Base-by-base conservation (phyloP, 2,329 filamentous ascomycete genomes). In the Cytospora chrysosperma region DNA sequence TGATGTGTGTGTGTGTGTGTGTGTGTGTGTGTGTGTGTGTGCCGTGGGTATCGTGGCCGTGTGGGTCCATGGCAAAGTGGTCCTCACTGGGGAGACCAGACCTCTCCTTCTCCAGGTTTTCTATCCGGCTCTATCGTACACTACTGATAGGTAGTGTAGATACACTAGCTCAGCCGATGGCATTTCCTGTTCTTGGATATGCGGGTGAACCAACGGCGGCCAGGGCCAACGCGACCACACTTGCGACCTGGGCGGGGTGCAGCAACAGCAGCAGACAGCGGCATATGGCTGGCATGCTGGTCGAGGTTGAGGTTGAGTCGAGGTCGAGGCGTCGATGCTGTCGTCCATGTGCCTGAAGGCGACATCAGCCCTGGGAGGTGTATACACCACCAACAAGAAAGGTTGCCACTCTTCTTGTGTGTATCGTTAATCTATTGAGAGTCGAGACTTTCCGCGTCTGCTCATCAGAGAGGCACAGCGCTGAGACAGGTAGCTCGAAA, bases 101-200 rank as follows among this genome's bases (percentile, higher is more conserved):
- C n/a, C 19, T 47, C n/a, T 47, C 43, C 59, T 61, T 61, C 59
- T 61, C 59, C 59, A 55, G 59, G 55, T 61, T 53, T 55, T n/a
- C 51, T 51, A 61, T 55, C 59, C 43, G n/a, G 43, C 43, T 47
- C 43, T n/a, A n/a, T n/a, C n/a, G n/a, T n/a, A n/a, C n/a, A n/a
- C n/a, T n/a, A n/a, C n/a, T n/a, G n/a, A n/a, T n/a, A n/a, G n/a
- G n/a, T n/a, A n/a, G n/a, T n/a, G n/a, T n/a, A n/a, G n/a, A n/a
- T n/a, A n/a, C n/a, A n/a, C n/a, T n/a, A n/a, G n/a, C n/a, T 12
- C n/a, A 21, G 40, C 30, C 34, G n/a, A n/a, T 55, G 59, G 55
- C 21, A 49, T n/a, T 47, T 24, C 8, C n/a, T n/a, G n/a, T n/a
- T n/a, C n/a, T 37, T 21, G 21, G 17, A 47, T 24, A 24, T 47